These are phyloP conservation scores for Colletotrichum magnum DNA, from an alignment of 2,329 filamentous ascomycete genomes.

Conservation along the genomic window DNA sequence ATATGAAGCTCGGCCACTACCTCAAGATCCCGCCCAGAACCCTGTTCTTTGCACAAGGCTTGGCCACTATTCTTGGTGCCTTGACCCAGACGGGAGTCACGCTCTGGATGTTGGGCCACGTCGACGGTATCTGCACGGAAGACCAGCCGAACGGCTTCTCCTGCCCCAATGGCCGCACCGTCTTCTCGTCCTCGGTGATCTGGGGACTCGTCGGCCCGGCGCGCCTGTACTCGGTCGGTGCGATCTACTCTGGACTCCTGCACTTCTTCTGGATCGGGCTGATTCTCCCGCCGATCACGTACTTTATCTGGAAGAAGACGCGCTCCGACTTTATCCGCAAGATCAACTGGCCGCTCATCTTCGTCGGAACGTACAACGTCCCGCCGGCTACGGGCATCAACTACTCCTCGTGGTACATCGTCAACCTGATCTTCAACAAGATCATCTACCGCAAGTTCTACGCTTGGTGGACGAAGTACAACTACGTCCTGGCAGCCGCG, in stretches of 20 bases:
- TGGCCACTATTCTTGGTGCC: constrained; percentile 60
- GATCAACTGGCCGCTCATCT: constrained; percentile 67
- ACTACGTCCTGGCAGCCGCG: constrained; percentile 71
- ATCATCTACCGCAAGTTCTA: constrained; percentile 63
- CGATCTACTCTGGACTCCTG: constrained; percentile 63
- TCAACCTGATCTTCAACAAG: constrained; percentile 69
- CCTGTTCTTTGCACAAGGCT: constrained; percentile 73
- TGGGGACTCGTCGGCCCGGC: constrained; percentile 71
- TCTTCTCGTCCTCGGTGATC: constrained; percentile 72
- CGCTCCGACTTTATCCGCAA: constrained; percentile 62
- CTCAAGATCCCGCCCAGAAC: constrained; percentile 71
- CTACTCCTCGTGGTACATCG: constrained; percentile 67
- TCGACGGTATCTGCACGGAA: constrained; percentile 65
- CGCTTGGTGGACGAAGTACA: constrained; percentile 72
- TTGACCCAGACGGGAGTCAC: constrained; percentile 54
- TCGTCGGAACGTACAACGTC: constrained; percentile 63
- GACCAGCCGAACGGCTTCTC: constrained; percentile 65
- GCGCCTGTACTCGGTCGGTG: constrained; percentile 52
- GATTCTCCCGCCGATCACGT: constrained; percentile 63
- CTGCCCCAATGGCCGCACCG: constrained; percentile 71
- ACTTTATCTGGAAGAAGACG: constrained; percentile 60
- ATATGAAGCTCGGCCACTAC: constrained; percentile 60
- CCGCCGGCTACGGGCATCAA: constrained; percentile 70
- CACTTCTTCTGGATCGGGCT: constrained; percentile 69
- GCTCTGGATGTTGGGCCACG: constrained; percentile 55